Percentiles rank a stretch among this genome's conserved stretches.
Conservation (phyloP, 2,329 filamentous ascomycete genomes). For the Ceratocystis colombiana region DNA sequence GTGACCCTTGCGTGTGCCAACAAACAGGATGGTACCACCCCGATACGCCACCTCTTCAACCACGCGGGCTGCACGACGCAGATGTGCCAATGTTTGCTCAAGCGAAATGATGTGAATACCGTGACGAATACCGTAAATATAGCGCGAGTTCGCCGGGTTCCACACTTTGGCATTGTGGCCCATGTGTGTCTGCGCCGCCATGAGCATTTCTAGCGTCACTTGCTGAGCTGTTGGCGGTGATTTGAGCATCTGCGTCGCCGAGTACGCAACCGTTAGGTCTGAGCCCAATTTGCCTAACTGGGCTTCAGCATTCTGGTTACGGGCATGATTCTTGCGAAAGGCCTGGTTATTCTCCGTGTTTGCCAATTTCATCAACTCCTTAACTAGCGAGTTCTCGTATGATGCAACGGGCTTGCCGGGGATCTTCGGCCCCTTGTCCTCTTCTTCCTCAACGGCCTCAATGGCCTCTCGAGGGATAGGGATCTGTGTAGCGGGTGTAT, state of each 20-base stretch:
- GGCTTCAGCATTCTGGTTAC: slow-evolving; percentile 10
- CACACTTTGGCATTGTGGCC: slow-evolving; percentile 84
- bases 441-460: slow-evolving; percentile 7
- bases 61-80: slow-evolving; percentile 86
- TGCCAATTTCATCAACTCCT: slow-evolving; percentile 23
- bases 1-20: slow-evolving; percentile 75
- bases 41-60: slow-evolving; percentile 75
- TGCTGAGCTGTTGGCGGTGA: slow-evolving; percentile 69
- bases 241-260: slow-evolving; percentile 54
- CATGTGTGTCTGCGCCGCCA: slow-evolving; percentile 78
- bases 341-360: slow-evolving; percentile 19
- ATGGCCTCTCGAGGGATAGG: slow-evolving; percentile 2
- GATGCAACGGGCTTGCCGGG: slow-evolving; percentile 24
- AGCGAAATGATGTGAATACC: slow-evolving; percentile 89
- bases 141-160: slow-evolving; percentile 88
- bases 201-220: slow-evolving; percentile 79
- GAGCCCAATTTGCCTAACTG: slow-evolving; percentile 34
- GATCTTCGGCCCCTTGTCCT: slow-evolving; percentile 16
- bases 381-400: slow-evolving; percentile 23
- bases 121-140: slow-evolving; percentile 83
- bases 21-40: slow-evolving; percentile 81
- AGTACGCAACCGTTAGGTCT: slow-evolving; percentile 46
- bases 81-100: slow-evolving; percentile 76
- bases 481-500: not conserved
- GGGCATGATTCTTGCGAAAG: slow-evolving; percentile 12